Conservation (phyloP, 495 filamentous ascomycete genomes). For the Hypoxylon rickii region DNA sequence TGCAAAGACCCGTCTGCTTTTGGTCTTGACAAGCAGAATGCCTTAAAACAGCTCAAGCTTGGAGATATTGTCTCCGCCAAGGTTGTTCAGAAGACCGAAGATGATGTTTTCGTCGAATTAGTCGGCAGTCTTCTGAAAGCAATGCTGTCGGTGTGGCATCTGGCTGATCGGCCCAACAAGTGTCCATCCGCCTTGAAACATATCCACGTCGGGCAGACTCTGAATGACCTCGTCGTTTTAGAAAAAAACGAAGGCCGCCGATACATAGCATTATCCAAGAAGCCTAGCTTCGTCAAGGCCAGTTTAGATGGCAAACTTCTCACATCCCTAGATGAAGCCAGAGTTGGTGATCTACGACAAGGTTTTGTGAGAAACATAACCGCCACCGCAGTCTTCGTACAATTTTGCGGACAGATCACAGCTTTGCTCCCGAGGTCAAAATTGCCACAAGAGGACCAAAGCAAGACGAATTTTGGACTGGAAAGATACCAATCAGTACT, state of each 20-base stretch:
- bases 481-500: conserved; percentile 71
- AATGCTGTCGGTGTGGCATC: conserved; percentile 71
- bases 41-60: conserved; percentile 69
- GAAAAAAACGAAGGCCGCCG: conserved; percentile 75
- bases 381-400: conserved; percentile 75
- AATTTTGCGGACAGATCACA: conserved; percentile 76
- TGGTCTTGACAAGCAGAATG: conserved; percentile 71
- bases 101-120: conserved; percentile 78
- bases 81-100: conserved; percentile 82
- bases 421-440: conserved; percentile 78
- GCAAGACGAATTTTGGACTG: conserved; percentile 76
- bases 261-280: conserved; percentile 74
- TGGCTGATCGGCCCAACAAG: conserved; percentile 81
- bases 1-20: conserved; percentile 87
- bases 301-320: conserved; percentile 68
- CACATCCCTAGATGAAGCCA: conserved; percentile 66
- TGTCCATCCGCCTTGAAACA: conserved; percentile 72
- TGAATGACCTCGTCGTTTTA: conserved; percentile 82
- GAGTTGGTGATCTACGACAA: conserved; percentile 66
- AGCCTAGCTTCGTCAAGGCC: conserved; percentile 79
- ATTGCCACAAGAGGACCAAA: conserved; percentile 66
- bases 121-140: conserved; percentile 72
- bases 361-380: conserved; percentile 89
- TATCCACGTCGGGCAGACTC: conserved; percentile 77
- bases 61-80: conserved; percentile 75